phyloP scores from a whole-genome alignment of 2,329 filamentous ascomycete species.

The Aspergillus fischeri region DNA sequence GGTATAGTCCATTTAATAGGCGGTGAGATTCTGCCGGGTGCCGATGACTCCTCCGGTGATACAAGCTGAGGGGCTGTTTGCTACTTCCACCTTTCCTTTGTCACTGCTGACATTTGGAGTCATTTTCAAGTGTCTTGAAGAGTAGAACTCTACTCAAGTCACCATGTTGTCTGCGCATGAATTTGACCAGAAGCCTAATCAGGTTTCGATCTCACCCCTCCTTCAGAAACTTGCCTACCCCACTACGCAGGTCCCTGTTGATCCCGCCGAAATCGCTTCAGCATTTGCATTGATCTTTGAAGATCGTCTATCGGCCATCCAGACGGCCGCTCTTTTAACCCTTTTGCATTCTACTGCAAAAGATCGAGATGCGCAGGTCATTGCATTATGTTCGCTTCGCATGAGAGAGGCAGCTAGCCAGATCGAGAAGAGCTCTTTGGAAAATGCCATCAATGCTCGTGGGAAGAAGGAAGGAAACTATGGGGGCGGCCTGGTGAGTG shows the following conservation, averaged over 20 bases:
- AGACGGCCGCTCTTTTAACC: conserved; percentile 82
- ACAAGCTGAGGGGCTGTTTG: not conserved
- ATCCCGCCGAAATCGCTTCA: conserved; percentile 78
- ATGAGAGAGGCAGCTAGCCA: conserved; percentile 78
- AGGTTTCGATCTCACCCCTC: conserved; percentile 46
- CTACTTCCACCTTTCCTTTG: not conserved
- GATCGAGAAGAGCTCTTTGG: conserved; percentile 63
- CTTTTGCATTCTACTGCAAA: conserved; percentile 86
- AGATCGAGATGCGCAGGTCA: conserved; percentile 78
- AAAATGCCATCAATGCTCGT: conserved; percentile 56
- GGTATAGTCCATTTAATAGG: conserved; percentile 12
- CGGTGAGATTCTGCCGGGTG: conserved; percentile 23
- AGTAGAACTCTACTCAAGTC: not conserved
- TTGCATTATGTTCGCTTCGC: conserved; percentile 74
- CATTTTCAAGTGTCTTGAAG: not conserved
- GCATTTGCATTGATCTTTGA: conserved; percentile 90
- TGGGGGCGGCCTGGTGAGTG: conserved; percentile 72
- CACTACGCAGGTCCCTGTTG: conserved; percentile 50
- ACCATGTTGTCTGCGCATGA: conserved; percentile 23
- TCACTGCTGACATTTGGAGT: not conserved
- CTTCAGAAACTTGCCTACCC: conserved; percentile 46
- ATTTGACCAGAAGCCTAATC: conserved; percentile 27
- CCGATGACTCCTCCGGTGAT: conserved; percentile 5
- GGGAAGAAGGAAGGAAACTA: conserved; percentile 69
- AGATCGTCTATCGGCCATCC: conserved; percentile 79